Conservation (phyloP, 176 grass and related monocot species). For the Chloris gayana region DNA sequence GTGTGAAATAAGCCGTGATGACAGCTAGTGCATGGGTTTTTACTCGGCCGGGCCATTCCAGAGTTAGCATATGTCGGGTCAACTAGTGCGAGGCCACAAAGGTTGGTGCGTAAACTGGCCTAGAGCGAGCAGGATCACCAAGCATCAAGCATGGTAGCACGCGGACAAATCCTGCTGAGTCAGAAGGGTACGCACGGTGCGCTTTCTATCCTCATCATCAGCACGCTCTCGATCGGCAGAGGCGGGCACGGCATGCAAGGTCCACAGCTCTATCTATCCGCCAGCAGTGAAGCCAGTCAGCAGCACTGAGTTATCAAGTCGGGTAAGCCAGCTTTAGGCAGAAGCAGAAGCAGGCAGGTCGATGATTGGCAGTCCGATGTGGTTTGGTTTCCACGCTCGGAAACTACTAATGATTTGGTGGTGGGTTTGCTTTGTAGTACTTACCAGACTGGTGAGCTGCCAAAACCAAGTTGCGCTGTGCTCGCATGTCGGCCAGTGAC, state of each 20-base stretch:
- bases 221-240: not conserved
- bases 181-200: not conserved
- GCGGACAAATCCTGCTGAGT: not conserved
- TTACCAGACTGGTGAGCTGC: not conserved
- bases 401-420: not conserved
- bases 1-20: no score
- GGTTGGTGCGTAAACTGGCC: no score
- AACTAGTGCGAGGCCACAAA: no score
- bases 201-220: not conserved
- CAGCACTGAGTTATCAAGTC: constrained; percentile 4
- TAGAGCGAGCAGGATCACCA: no score
- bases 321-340: not conserved
- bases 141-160: not conserved
- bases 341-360: not conserved
- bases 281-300: constrained; percentile 35
- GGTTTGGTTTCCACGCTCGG: not conserved
- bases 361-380: not conserved
- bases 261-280: constrained; percentile 18
- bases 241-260: not conserved
- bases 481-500: not conserved
- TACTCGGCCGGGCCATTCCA: no score
- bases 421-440: constrained; percentile 16
- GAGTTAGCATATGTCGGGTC: no score
- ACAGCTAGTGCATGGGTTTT: no score
- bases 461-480: constrained; percentile 22